Evolutionary conservation across 2,329 filamentous ascomycete genomes (phyloP).

Genomic region (Zarea fungicola): DNA sequence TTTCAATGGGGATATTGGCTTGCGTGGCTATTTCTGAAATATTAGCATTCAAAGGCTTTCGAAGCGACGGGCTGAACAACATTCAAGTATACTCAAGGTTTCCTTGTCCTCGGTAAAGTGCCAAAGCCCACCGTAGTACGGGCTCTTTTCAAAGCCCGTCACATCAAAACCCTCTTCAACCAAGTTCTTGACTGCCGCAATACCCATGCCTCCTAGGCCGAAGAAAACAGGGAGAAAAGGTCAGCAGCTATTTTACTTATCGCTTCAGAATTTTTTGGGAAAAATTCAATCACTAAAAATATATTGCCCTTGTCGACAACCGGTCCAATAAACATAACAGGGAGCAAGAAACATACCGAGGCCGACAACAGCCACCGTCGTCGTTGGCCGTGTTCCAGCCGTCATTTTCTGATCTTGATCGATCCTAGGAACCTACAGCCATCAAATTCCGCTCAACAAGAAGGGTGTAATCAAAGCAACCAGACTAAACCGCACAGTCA

Average conservation of each 20-base stretch:
- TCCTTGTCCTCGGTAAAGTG: conserved; percentile 32
- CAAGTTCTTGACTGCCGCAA: conserved; percentile 32
- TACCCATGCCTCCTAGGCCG: conserved; percentile 1
- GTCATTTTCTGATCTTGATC: no score
- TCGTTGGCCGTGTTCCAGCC: neutral
- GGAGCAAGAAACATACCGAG: no score
- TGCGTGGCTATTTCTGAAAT: conserved; percentile 20
- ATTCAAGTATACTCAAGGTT: conserved; percentile 3
- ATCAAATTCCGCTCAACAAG: no score
- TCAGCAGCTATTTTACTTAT: no score
- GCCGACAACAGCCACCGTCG: conserved; percentile 7
- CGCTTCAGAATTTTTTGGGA: no score
- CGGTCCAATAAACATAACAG: no score
- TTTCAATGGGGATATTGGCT: conserved; percentile 28
- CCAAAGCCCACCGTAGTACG: conserved; percentile 40
- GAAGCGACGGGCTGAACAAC: neutral
- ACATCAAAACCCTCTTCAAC: conserved; percentile 40
- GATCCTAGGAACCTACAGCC: no score
- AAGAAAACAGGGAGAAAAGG: neutral
- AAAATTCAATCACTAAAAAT: no score
- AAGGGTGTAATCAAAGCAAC: no score
- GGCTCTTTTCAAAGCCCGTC: conserved; percentile 37
- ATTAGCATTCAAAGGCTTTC: conserved; percentile 6
- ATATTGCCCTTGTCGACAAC: no score
- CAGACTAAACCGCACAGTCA: no score